Conservation (phyloP, 2,329 filamentous ascomycete species). For the Bipolaris zeicola region DNA sequence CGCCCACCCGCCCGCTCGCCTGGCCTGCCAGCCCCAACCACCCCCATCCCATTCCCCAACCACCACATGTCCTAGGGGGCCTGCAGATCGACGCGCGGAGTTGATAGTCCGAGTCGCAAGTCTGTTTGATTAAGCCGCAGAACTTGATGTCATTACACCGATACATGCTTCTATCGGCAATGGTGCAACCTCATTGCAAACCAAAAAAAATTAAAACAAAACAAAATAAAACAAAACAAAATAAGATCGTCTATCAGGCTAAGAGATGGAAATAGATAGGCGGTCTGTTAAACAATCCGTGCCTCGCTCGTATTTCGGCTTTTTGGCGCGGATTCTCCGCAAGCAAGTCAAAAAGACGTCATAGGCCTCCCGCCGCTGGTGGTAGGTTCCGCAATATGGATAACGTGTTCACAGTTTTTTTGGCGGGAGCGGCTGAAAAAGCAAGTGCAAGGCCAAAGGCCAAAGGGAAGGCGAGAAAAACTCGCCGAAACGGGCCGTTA, state of each 20-base stretch:
- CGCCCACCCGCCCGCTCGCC: too few species aligned
- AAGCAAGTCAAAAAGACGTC: not conserved
- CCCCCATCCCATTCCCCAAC: not conserved
- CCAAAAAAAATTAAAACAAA: not conserved
- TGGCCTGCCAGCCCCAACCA: not conserved
- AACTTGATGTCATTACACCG: constrained; percentile 6
- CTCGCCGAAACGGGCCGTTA: constrained; percentile 14
- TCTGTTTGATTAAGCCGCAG: constrained; percentile 5
- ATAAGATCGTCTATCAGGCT: too few species aligned
- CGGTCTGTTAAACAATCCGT: not conserved
- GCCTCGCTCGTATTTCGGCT: constrained; percentile 12
- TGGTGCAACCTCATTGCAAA: not conserved
- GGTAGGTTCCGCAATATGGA: not conserved
- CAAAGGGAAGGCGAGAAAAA: not conserved
- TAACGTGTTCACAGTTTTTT: not conserved
- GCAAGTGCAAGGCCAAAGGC: too few species aligned
- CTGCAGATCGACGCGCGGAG: not conserved
- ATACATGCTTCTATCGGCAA: not conserved
- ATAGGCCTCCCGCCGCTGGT: not conserved
- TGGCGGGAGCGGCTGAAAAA: constrained; percentile 6
- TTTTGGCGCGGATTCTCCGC: not conserved
- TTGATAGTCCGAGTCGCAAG: not conserved
- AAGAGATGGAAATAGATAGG: constrained; percentile 3
- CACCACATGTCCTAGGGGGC: not conserved
- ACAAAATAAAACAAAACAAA: too few species aligned